These are phyloP conservation scores for Verticillium dahliae DNA, from an alignment of 2,329 filamentous ascomycete genomes.

Conservation along the genomic window DNA sequence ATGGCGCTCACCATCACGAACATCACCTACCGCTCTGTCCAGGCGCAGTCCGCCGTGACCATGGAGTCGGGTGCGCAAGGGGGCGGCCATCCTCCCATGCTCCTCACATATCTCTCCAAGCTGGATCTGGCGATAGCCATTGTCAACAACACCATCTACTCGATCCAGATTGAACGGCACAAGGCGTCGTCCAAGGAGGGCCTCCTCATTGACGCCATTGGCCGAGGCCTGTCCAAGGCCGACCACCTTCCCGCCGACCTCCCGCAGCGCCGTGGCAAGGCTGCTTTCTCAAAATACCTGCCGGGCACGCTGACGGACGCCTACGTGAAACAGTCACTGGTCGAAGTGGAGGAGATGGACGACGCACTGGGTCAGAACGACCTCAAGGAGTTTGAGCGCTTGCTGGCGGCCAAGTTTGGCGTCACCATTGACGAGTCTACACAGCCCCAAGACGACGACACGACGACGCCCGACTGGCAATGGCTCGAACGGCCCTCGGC, in stretches of 20 bases:
- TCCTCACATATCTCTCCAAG: slow-evolving; percentile 59
- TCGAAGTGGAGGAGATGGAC: slow-evolving; percentile 41
- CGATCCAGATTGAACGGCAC: slow-evolving; percentile 61
- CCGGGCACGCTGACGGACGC: slow-evolving; percentile 44
- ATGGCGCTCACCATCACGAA: slow-evolving; percentile 59
- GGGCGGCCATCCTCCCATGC: slow-evolving; percentile 25
- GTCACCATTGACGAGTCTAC: slow-evolving; percentile 11
- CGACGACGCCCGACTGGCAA: slow-evolving; percentile 38
- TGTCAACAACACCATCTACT: slow-evolving; percentile 56
- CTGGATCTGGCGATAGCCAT: slow-evolving; percentile 61
- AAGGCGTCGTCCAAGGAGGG: slow-evolving; percentile 51
- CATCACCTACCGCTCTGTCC: slow-evolving; percentile 58
- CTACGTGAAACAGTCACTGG: slow-evolving; percentile 38
- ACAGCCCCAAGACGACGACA: slow-evolving; percentile 9
- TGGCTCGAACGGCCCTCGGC: slow-evolving; percentile 34
- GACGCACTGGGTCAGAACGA: slow-evolving; percentile 38
- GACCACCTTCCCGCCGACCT: slow-evolving; percentile 5
- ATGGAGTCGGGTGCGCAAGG: slow-evolving; percentile 24
- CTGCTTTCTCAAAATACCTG: slow-evolving; percentile 22
- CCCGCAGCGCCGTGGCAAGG: slow-evolving; percentile 5
- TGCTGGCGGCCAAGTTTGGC: slow-evolving; percentile 40
- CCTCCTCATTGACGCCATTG: slow-evolving; percentile 67
- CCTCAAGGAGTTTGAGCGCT: slow-evolving; percentile 40
- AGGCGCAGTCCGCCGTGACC: slow-evolving; percentile 40
- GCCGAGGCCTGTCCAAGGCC: slow-evolving; percentile 42